Conservation (phyloP, 2,329 filamentous ascomycete genomes). For the Juglanconis sp. region DNA sequence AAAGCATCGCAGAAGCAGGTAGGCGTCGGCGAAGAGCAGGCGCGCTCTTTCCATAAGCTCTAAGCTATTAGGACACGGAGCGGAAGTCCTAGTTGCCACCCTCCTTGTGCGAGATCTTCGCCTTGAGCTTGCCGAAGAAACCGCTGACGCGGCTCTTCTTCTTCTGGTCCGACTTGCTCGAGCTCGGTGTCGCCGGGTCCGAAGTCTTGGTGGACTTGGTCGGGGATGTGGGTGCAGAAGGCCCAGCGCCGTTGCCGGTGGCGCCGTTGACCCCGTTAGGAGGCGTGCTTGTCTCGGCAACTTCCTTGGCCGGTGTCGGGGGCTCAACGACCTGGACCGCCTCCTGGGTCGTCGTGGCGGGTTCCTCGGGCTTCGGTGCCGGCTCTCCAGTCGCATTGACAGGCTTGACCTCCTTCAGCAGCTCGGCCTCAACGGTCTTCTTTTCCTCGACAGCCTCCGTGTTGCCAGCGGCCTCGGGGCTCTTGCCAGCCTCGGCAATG, state of each 20-base stretch:
- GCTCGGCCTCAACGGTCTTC: constrained; percentile 69
- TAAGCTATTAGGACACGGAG: not conserved
- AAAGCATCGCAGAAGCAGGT: constrained; percentile 13
- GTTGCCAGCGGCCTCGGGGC: constrained; percentile 70
- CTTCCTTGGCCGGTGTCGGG: constrained; percentile 17
- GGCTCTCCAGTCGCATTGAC: constrained; percentile 31
- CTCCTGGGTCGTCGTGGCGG: constrained; percentile 21
- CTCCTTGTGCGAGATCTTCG: constrained; percentile 38
- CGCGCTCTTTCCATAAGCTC: not conserved
- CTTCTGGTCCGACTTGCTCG: constrained; percentile 43
- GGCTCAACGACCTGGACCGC: constrained; percentile 22
- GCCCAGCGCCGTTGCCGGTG: constrained; percentile 19
- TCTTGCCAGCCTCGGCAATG: constrained; percentile 53
- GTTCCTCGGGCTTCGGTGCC: constrained; percentile 20
- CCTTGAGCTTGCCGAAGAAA: constrained; percentile 57
- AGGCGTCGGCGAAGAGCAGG: constrained; percentile 19
- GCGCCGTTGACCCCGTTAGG: constrained; percentile 16
- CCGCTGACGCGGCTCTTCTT: constrained; percentile 65
- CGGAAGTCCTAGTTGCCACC: constrained; percentile 6
- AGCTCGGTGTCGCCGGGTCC: constrained; percentile 20
- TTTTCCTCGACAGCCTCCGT: constrained; percentile 71
- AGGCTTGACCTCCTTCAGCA: constrained; percentile 61
- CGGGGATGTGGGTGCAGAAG: constrained; percentile 20
- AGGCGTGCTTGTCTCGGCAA: constrained; percentile 20
- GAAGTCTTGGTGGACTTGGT: constrained; percentile 20